Percentiles rank a stretch among this genome's conserved stretches.
Conservation (phyloP, 768 basidiomycete species). For the Mrakia frigida region DNA sequence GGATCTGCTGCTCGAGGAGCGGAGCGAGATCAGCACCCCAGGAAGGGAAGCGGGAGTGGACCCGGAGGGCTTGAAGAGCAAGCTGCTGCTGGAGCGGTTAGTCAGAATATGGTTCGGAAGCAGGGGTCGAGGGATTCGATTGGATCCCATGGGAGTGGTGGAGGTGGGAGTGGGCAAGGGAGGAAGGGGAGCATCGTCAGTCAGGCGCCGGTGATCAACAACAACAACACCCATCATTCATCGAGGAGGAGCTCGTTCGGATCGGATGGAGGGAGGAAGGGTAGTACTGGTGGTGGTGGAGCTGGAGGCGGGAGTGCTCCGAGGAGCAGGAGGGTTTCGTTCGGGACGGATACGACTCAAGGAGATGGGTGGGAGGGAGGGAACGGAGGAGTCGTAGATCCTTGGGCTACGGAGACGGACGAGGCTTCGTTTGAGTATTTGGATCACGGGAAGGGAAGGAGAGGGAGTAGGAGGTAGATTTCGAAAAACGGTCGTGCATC, state of each 20-base stretch:
- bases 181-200: too few relatives aligned
- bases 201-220: not conserved
- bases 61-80: too few relatives aligned
- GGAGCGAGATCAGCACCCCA: not conserved
- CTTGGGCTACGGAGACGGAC: not conserved
- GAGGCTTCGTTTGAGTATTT: not conserved
- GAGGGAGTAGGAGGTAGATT: not conserved
- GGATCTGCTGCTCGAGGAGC: not conserved
- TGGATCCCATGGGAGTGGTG: too few relatives aligned
- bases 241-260: slow-evolving; percentile 2
- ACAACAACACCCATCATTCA: too few relatives aligned
- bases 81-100: too few relatives aligned
- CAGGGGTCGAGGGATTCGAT: too few relatives aligned
- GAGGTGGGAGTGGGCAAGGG: too few relatives aligned
- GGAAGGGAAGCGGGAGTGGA: too few relatives aligned
- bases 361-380: slow-evolving; percentile 2
- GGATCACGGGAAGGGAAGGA: not conserved
- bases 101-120: too few relatives aligned
- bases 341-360: not conserved
- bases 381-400: not conserved
- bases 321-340: not conserved
- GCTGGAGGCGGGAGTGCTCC: not conserved
- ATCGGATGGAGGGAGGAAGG: slow-evolving; percentile 4
- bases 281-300: not conserved
- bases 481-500: too few relatives aligned